A percentile compares a stretch with the other conserved stretches of the same genome.
phyloP scores from a whole-genome alignment of 2,329 filamentous ascomycete species.

The Ceratocystis papillata region DNA sequence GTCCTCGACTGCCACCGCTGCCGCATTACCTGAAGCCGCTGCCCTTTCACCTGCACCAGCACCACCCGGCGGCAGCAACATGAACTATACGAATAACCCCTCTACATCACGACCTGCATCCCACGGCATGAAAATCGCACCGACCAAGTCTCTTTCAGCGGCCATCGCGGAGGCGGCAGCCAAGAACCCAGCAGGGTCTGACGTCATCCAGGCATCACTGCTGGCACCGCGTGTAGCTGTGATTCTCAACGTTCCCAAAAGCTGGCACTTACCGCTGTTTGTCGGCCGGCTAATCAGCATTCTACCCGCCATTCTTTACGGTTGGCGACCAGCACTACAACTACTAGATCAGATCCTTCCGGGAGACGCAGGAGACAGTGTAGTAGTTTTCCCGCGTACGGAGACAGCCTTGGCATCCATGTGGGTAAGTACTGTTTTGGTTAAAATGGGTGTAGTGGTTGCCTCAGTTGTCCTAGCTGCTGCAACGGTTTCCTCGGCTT shows the following conservation, averaged over 20 bases:
- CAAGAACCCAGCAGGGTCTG: constrained; percentile 10
- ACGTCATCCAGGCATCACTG: constrained; percentile 33
- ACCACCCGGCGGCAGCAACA: not conserved
- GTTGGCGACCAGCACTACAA: constrained; percentile 55
- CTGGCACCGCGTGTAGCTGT: constrained; percentile 70
- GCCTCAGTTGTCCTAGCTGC: not conserved
- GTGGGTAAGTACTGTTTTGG: constrained; percentile 46
- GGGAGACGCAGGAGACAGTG: constrained; percentile 18
- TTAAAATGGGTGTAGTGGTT: not conserved
- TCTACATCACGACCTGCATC: not conserved
- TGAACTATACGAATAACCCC: not conserved
- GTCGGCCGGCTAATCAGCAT: constrained; percentile 62
- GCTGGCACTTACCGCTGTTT: constrained; percentile 64
- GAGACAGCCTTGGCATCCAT: constrained; percentile 62
- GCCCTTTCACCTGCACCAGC: constrained; percentile 1
- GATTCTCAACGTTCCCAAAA: constrained; percentile 59
- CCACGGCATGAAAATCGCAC: constrained; percentile 21
- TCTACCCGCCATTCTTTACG: constrained; percentile 61
- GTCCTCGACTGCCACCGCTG: constrained; percentile 10
- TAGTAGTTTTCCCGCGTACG: constrained; percentile 39
- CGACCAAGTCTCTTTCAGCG: constrained; percentile 21
- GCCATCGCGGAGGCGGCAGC: constrained; percentile 21
- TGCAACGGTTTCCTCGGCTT: not conserved
- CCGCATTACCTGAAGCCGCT: not conserved
- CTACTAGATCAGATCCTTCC: constrained; percentile 54